Percentiles rank a stretch among this genome's conserved stretches.
phyloP scores from a whole-genome alignment of 306 rosid species.

The Hippophae rhamnoides region DNA sequence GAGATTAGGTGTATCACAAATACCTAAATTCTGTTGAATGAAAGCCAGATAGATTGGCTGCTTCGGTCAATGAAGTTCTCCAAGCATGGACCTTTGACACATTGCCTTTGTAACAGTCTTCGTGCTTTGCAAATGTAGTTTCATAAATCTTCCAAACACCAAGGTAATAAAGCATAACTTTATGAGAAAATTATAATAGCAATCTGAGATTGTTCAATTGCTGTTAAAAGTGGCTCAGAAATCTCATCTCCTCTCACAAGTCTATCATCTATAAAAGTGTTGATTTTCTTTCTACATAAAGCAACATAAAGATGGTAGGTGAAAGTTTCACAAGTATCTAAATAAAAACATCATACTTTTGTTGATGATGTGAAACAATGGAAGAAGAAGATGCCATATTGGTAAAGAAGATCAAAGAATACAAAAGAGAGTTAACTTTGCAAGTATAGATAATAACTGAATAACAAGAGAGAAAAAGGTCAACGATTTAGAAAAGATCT shows the following conservation, averaged over 20 bases:
- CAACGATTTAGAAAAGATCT: too few relatives aligned
- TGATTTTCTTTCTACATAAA: neutral
- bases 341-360: too few relatives aligned
- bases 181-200: neutral
- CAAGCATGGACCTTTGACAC: neutral
- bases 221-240: neutral
- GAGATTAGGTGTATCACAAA: too few relatives aligned
- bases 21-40: neutral
- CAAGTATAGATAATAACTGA: too few relatives aligned
- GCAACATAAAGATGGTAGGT: neutral
- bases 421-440: too few relatives aligned
- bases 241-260: constrained; percentile 1
- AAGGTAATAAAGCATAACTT: neutral
- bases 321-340: neutral
- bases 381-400: too few relatives aligned
- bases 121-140: neutral
- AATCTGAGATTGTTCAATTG: neutral
- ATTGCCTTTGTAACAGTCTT: neutral
- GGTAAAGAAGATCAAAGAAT: too few relatives aligned
- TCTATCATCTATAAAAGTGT: neutral
- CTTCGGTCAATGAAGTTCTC: neutral
- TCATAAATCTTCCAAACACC: neutral
- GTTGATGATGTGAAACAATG: too few relatives aligned
- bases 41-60: neutral
- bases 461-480: too few relatives aligned